These are phyloP conservation scores for Shiraia sp. DNA, from an alignment of 2,329 filamentous ascomycete species.

Conservation along the genomic window DNA sequence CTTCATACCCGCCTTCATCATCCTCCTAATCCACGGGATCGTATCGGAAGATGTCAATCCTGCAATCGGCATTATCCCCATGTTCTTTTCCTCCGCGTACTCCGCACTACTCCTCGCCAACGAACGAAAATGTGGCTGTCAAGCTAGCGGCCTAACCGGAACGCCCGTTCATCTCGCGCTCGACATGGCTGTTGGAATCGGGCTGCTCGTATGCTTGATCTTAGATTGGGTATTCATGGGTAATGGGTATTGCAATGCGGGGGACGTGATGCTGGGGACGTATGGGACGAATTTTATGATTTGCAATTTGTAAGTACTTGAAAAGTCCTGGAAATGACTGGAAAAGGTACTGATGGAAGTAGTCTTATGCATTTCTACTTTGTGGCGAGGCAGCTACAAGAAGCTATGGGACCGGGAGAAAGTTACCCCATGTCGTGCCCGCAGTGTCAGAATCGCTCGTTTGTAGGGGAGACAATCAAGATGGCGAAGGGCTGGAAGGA, in stretches of 20 bases:
- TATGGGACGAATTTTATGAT: slow-evolving; percentile 35
- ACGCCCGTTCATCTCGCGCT: slow-evolving; percentile 30
- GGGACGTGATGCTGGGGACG: slow-evolving; percentile 25
- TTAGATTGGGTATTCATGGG: slow-evolving; percentile 26
- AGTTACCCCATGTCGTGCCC: slow-evolving; percentile 26
- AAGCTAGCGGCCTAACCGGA: slow-evolving; percentile 25
- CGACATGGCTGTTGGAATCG: slow-evolving; percentile 23
- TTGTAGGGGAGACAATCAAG: slow-evolving; percentile 15
- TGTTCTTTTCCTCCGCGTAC: slow-evolving; percentile 31
- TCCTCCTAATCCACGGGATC: slow-evolving; percentile 33
- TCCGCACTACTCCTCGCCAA: slow-evolving; percentile 28
- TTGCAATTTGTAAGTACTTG: slow-evolving; percentile 28
- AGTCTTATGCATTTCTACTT: slow-evolving; percentile 34
- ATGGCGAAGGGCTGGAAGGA: slow-evolving; percentile 5
- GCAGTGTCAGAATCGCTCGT: slow-evolving; percentile 26
- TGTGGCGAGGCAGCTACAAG: slow-evolving; percentile 16
- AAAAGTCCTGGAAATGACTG: no score
- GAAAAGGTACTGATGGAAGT: not conserved
- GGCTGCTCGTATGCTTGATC: slow-evolving; percentile 28
- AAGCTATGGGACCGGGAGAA: slow-evolving; percentile 15
- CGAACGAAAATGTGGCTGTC: slow-evolving; percentile 29
- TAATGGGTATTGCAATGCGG: not conserved
- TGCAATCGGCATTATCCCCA: slow-evolving; percentile 32
- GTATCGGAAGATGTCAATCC: slow-evolving; percentile 24
- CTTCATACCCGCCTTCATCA: slow-evolving; percentile 29